A percentile compares a stretch with the other conserved stretches of the same genome.
Evolutionary conservation across 441 rosid species (phyloP).

Genomic region (Breynia disticha): DNA sequence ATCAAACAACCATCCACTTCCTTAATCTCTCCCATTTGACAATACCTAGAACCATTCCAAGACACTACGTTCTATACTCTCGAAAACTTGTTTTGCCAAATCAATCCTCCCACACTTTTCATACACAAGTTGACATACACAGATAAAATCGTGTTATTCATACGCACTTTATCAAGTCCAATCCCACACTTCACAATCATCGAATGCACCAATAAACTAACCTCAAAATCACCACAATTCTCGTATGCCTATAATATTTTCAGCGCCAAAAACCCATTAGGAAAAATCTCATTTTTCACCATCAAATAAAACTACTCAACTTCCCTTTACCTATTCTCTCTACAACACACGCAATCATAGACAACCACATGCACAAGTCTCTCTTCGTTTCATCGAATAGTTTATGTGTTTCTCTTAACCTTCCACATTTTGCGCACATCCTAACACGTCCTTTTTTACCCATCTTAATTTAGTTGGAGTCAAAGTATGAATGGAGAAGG

Average conservation of each 20-base stretch:
- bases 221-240: conserved; percentile 49
- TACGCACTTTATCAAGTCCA: conserved; percentile 35
- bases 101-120: conserved; percentile 53
- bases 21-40: conserved; percentile 47
- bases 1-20: conserved; percentile 55
- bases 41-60: conserved; percentile 72
- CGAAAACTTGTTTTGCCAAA: conserved; percentile 52
- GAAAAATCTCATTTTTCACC: conserved; percentile 40
- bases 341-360: conserved; percentile 60
- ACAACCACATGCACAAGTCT: conserved; percentile 65
- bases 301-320: conserved; percentile 41
- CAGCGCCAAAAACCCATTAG: conserved; percentile 64
- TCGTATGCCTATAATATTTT: conserved; percentile 69
- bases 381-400: conserved; percentile 52
- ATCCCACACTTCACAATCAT: conserved; percentile 50
- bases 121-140: conserved; percentile 83
- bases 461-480: conserved; percentile 39
- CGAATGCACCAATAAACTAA: conserved; percentile 57
- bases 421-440: conserved; percentile 71
- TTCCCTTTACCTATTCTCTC: conserved; percentile 57
- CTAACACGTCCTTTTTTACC: conserved; percentile 54
- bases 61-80: conserved; percentile 50
- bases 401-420: conserved; percentile 48
- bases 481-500: conserved; percentile 55
- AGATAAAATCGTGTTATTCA: conserved; percentile 60